phyloP scores from a whole-genome alignment of 768 basidiomycete genomes.

The Leccinellum luteum region DNA sequence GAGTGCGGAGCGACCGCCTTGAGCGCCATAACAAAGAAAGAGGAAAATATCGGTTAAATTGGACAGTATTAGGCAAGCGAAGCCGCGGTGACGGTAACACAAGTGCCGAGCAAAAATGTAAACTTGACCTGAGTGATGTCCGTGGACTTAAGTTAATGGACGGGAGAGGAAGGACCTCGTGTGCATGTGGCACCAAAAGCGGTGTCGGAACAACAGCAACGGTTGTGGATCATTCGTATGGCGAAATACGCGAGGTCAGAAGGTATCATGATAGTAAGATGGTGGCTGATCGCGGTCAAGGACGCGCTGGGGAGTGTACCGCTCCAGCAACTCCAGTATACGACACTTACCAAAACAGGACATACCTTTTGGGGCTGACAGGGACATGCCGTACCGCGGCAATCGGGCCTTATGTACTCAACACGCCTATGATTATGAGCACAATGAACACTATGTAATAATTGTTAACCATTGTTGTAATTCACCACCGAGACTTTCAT shows the following conservation, averaged over 20 bases:
- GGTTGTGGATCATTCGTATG: slow-evolving; percentile 19
- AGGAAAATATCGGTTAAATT: slow-evolving; percentile 32
- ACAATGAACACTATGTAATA: slow-evolving; percentile 7
- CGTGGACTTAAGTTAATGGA: slow-evolving; percentile 40
- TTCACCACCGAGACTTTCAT: background rate
- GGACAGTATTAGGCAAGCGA: slow-evolving; percentile 32
- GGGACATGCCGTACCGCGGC: slow-evolving; percentile 29
- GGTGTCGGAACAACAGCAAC: slow-evolving; percentile 27
- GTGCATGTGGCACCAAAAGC: slow-evolving; percentile 34
- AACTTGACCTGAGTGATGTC: slow-evolving; percentile 32
- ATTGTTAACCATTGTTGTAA: background rate
- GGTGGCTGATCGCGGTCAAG: slow-evolving; percentile 13
- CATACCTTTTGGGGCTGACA: slow-evolving; percentile 25
- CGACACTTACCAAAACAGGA: slow-evolving; percentile 17
- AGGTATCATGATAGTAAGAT: slow-evolving; percentile 6
- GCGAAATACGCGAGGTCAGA: slow-evolving; percentile 11
- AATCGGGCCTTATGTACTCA: slow-evolving; percentile 30
- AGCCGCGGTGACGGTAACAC: slow-evolving; percentile 37
- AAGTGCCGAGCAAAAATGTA: slow-evolving; percentile 33
- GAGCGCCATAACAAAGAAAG: slow-evolving; percentile 31
- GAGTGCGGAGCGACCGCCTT: slow-evolving; percentile 24
- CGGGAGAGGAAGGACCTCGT: slow-evolving; percentile 35
- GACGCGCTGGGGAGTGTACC: slow-evolving; percentile 1
- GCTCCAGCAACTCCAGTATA: slow-evolving; percentile 5
- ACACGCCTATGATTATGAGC: background rate